Evolutionary conservation across 2,329 filamentous ascomycete genomes (phyloP).

Genomic region (Verticillium dahliae): DNA sequence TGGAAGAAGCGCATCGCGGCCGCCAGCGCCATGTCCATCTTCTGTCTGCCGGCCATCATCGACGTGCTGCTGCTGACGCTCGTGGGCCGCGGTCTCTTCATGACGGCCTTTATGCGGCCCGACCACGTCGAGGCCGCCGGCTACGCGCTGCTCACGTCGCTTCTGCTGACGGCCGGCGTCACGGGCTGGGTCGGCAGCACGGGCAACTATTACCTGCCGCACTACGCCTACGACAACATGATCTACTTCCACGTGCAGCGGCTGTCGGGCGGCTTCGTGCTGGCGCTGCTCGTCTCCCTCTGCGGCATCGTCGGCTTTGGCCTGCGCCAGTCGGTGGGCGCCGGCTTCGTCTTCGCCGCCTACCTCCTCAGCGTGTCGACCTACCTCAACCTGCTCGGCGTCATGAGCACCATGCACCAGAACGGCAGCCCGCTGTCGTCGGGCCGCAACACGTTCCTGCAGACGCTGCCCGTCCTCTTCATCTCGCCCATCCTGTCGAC

Average conservation of each 20-base stretch:
- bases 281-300: constrained; percentile 27
- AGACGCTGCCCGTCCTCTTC: constrained; percentile 47
- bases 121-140: constrained; percentile 45
- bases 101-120: constrained; percentile 49
- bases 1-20: constrained; percentile 26
- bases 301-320: constrained; percentile 44
- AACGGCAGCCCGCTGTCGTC: constrained; percentile 48
- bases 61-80: constrained; percentile 54
- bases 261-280: constrained; percentile 40
- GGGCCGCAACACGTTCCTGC: constrained; percentile 49
- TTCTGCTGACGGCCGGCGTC: constrained; percentile 53
- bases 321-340: constrained; percentile 29
- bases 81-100: constrained; percentile 53
- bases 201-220: constrained; percentile 52
- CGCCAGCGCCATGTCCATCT: constrained; percentile 54
- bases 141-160: constrained; percentile 49
- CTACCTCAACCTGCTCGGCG: constrained; percentile 52
- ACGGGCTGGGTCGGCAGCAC: constrained; percentile 58
- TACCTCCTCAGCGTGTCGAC: constrained; percentile 52
- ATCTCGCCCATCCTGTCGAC: constrained; percentile 50
- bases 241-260: constrained; percentile 32
- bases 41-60: constrained; percentile 55
- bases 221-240: constrained; percentile 32
- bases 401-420: constrained; percentile 45
- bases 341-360: constrained; percentile 51